These are phyloP conservation scores for Sugiyamaella japonica DNA, from an alignment of 1,139 yeast genomes.

Conservation along the genomic window DNA sequence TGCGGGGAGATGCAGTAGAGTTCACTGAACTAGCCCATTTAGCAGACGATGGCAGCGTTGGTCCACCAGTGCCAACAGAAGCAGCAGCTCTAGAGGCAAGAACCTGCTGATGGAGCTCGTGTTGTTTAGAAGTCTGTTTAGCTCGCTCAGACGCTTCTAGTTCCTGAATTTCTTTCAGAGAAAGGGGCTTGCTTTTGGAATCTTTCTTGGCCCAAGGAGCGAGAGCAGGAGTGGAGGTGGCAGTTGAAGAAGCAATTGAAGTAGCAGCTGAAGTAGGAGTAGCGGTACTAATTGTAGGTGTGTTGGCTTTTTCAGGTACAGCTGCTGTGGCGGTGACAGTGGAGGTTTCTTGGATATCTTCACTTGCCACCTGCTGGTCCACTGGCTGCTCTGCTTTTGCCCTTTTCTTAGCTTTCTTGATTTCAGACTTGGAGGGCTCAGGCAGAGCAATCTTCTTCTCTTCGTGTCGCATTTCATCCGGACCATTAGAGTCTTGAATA, in stretches of 20 bases:
- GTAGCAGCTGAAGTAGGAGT: not conserved
- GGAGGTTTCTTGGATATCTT: not conserved
- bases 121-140: constrained; percentile 33
- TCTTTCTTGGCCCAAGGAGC: constrained; percentile 52
- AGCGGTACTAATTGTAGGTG: not conserved
- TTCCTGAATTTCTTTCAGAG: constrained; percentile 69
- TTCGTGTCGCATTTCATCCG: not conserved
- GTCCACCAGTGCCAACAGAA: constrained; percentile 19
- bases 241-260: constrained; percentile 17
- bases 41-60: constrained; percentile 50
- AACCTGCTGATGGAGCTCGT: constrained; percentile 38
- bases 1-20: constrained; percentile 37
- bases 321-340: not conserved
- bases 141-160: constrained; percentile 56
- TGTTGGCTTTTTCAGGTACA: not conserved
- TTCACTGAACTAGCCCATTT: constrained; percentile 53
- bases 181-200: constrained; percentile 42
- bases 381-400: not conserved
- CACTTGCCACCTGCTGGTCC: not conserved
- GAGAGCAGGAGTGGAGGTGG: constrained; percentile 28
- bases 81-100: constrained; percentile 30
- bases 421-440: not conserved
- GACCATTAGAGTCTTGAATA: not conserved
- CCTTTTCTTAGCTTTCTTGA: constrained; percentile 2
- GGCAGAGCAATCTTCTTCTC: too few species aligned